phyloP scores from a whole-genome alignment of 139 green algal genomes.

The Trebouxia sp. region DNA sequence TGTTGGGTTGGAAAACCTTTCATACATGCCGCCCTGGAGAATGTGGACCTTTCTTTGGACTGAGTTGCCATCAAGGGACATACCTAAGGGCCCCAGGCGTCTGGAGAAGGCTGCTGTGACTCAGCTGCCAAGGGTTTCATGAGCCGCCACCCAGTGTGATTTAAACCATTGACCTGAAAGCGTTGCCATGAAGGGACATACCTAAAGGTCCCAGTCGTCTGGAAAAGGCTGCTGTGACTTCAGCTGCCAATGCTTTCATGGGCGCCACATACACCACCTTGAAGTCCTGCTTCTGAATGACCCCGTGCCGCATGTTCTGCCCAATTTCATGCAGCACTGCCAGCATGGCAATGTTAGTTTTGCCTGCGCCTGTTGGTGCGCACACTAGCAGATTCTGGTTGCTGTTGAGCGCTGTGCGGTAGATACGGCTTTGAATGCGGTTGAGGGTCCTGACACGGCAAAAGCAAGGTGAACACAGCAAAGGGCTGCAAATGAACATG shows the following conservation, averaged over 20 bases:
- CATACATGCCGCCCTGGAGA: no score
- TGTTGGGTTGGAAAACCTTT: no score
- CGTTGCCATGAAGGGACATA: constrained; percentile 36
- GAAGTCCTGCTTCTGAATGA: constrained; percentile 71
- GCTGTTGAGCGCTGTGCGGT: constrained; percentile 68
- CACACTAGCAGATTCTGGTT: constrained; percentile 95
- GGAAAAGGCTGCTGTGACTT: constrained; percentile 85
- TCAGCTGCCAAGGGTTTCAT: constrained; percentile 98
- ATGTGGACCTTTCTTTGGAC: no score
- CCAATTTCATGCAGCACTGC: constrained; percentile 85
- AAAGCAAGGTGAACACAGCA: no score
- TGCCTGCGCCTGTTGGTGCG: constrained; percentile 89
- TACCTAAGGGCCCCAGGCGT: constrained; percentile 79
- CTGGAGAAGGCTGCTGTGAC: constrained; percentile 80
- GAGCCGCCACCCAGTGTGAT: no score
- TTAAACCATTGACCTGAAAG: no score
- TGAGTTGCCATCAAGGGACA: no score
- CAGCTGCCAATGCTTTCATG: constrained; percentile 97
- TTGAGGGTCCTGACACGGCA: constrained; percentile 89
- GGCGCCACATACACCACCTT: constrained; percentile 98
- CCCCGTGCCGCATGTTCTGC: constrained; percentile 72
- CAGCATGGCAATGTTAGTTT: constrained; percentile 99
- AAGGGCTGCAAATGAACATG: no score
- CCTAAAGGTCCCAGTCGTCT: constrained; percentile 82
- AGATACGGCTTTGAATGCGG: constrained; percentile 93